Conservation (phyloP, 805 yeast genomes). For the Cyberlindnera suaveolens region DNA sequence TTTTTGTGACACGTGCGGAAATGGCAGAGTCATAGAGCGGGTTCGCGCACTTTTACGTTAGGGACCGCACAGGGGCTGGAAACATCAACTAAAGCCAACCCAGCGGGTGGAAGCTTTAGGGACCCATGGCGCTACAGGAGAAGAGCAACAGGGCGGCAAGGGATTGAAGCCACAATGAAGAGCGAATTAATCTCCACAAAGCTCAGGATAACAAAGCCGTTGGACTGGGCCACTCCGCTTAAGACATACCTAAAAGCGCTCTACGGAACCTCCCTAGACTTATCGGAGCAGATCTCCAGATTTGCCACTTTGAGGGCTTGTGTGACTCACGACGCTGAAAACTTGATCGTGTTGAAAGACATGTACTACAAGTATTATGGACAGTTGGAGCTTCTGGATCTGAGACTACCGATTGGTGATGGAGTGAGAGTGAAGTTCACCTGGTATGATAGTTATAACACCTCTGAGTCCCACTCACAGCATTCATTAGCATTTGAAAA, state of each 20-base stretch:
- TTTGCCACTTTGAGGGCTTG: slow-evolving; percentile 36
- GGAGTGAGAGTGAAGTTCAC: slow-evolving; percentile 55
- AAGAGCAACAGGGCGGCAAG: too few relatives aligned
- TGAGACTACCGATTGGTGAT: slow-evolving; percentile 64
- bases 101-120: too few relatives aligned
- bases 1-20: too few relatives aligned
- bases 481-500: slow-evolving; percentile 84
- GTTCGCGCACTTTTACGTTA: too few relatives aligned
- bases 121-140: too few relatives aligned
- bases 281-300: slow-evolving; percentile 55
- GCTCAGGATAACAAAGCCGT: slow-evolving; percentile 41
- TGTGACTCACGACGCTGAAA: slow-evolving; percentile 38
- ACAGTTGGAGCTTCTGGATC: slow-evolving; percentile 71
- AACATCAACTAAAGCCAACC: too few relatives aligned
- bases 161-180: slow-evolving; percentile 1
- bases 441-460: slow-evolving; percentile 74
- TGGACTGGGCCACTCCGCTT: slow-evolving; percentile 64
- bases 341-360: slow-evolving; percentile 43
- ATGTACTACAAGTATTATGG: slow-evolving; percentile 67
- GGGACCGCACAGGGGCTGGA: too few relatives aligned
- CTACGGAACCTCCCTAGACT: slow-evolving; percentile 59
- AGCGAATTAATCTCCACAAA: slow-evolving; percentile 19
- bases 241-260: slow-evolving; percentile 48
- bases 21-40: too few relatives aligned
- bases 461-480: slow-evolving; percentile 49